A percentile compares a stretch with the other conserved stretches of the same genome.
Evolutionary conservation across 1,284 basidiomycete genomes (phyloP).

Genomic region (Pisolithus thermaeus): DNA sequence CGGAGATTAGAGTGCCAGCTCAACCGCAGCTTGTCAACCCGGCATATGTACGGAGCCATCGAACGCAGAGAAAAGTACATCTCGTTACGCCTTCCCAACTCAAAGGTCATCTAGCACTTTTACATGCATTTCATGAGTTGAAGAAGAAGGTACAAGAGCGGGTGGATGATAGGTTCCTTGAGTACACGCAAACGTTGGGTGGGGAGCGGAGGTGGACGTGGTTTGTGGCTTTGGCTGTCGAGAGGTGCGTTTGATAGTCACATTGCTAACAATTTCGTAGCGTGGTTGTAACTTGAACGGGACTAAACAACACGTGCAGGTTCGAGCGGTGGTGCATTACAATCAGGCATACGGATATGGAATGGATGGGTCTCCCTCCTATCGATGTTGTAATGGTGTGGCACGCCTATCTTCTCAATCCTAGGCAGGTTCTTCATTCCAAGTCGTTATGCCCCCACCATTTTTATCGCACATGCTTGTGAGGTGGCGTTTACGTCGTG

Average conservation of each 20-base stretch:
- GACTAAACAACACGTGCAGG: constrained; percentile 7
- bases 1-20: too few relatives aligned
- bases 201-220: background rate
- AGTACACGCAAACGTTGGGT: background rate
- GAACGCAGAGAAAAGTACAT: background rate
- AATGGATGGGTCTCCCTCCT: constrained; percentile 26
- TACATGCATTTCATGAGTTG: constrained; percentile 1
- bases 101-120: constrained; percentile 1
- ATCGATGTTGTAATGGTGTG: constrained; percentile 43
- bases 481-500: background rate
- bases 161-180: background rate
- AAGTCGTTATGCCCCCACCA: too few relatives aligned
- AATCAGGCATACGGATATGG: constrained; percentile 1
- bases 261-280: background rate
- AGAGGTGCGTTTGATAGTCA: constrained; percentile 1
- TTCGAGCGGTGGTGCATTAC: constrained; percentile 24
- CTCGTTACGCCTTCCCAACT: constrained; percentile 1
- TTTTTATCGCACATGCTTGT: too few relatives aligned
- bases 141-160: background rate
- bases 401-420: constrained; percentile 43
- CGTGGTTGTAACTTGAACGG: background rate
- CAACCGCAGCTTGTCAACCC: background rate
- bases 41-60: background rate
- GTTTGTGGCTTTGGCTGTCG: constrained; percentile 5
- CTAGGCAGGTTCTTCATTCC: constrained; percentile 22